Base-by-base conservation (phyloP, 2,329 filamentous ascomycete species). In the Hypomyces perniciosus region DNA sequence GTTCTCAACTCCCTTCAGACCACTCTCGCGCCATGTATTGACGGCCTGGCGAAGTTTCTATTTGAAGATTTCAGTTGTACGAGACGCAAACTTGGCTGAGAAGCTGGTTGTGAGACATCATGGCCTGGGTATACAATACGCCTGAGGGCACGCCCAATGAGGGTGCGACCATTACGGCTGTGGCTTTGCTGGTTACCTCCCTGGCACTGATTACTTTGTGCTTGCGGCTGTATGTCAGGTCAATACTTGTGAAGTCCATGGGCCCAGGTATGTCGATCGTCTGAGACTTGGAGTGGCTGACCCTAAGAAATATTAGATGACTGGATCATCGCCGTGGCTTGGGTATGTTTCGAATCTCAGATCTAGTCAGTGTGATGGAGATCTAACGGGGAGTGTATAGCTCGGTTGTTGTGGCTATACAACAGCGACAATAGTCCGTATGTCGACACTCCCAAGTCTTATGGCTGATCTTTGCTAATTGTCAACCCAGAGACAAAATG, bases 401-500 rank as follows among this genome's bases (percentile, higher is more conserved):
- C 47, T 67, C 38, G 57, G 61, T 6, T 55, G 64, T 2, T 67
- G 63, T 31, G 68, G 67, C 6, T 73, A 70, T 50, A 56, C 68
- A 4, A 44, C 65, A 4, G 54, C 67, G n/a, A 66, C 62, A 2
- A 55, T 67, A 38, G 55, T 71, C 13, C 69, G 70, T 72, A 57
- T 57, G 69, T 34, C 8, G 31, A 7, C 27, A 8, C 10, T 10
- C 6, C 8, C 33, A 9, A 35, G 20, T 37, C 9, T 28, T 26
- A n/a, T 31, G 12, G 8, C 13, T 6, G 4, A 7, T 31, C 26
- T 45, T 30, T 4, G 12, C 8, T 30, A 13, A 13, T 13, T 8
- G 12, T 40, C 20, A 12, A 7, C 33, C n/a, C 44, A 74, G 71
- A 74, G 55, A 71, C 72, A 39, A 71, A 64, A 70, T 74, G 66